Evolutionary conservation across 805 yeast species (phyloP).

Genomic region (Barnettozyma sp.): DNA sequence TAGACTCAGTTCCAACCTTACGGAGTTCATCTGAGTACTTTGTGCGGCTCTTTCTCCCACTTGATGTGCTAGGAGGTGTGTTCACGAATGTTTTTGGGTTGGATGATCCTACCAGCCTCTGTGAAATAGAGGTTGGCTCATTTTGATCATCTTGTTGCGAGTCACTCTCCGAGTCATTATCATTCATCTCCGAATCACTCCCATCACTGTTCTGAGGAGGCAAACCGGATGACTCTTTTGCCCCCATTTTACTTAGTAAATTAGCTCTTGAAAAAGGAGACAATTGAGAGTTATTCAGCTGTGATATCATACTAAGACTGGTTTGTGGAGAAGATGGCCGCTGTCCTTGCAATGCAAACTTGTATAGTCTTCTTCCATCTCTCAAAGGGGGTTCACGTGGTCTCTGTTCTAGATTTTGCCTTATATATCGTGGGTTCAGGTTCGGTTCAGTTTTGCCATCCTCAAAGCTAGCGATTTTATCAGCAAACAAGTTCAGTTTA

Average conservation of each 20-base stretch:
- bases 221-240: slow-evolving; percentile 2
- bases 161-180: slow-evolving; percentile 21
- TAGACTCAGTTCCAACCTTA: slow-evolving; percentile 1
- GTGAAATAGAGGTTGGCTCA: slow-evolving; percentile 5
- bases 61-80: neutral
- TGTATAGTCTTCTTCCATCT: slow-evolving; percentile 1
- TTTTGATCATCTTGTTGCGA: slow-evolving; percentile 13
- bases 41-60: neutral
- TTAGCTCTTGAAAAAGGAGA: slow-evolving; percentile 23
- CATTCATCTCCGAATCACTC: slow-evolving; percentile 25
- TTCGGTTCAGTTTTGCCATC: slow-evolving; percentile 5
- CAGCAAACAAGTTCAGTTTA: slow-evolving; percentile 15
- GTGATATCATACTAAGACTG: slow-evolving; percentile 5
- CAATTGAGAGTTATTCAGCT: slow-evolving; percentile 11
- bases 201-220: slow-evolving; percentile 18
- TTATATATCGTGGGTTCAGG: slow-evolving; percentile 4
- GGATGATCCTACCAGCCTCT: slow-evolving; percentile 3
- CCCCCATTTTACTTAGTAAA: slow-evolving; percentile 14
- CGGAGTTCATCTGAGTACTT: neutral
- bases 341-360: neutral
- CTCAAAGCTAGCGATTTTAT: slow-evolving; percentile 9
- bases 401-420: neutral
- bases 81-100: neutral
- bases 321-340: slow-evolving; percentile 7
- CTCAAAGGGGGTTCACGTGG: neutral